Base-by-base conservation (phyloP, 805 yeast genomes). In the Wickerhamomyces pijperi region DNA sequence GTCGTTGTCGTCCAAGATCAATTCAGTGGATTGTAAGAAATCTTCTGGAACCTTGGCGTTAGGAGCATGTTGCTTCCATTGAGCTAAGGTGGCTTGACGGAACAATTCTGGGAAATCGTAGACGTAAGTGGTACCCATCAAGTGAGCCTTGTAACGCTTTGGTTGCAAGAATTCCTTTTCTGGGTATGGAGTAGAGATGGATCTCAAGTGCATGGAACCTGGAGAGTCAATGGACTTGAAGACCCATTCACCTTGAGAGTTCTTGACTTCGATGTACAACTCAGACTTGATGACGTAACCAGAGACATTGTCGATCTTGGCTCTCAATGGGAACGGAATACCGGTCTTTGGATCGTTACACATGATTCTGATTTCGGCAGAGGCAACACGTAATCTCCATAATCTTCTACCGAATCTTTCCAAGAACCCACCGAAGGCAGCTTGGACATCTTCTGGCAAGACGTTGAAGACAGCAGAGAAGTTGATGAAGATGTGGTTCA, bases 71-170 rank as follows among this genome's bases (percentile, higher is more conserved):
- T 73, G 74, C 60, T 80, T 79, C 99, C 99, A 92, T 62, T 78
- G 82, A 17, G 88, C 70, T 40, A 76, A 61, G 31, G 84, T 72
- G 31, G 96, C 94, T 67, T 92, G 97, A 55, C 88, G 84, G 82
- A 94, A 92, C 55, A 92, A 68, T 60, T 92, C 98, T 39, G 99
- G 98, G 92, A 92, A 94, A 64, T 92, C 99, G 56, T 94, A 92
- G 37, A 86, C 96, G 58, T 86, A 92, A 11, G 98, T 88, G 16
- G 99, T 92, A 47, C 98, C 98, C 88, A 92, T 82, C 54, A 85
- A 72, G 64, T 92, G 97, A 37, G 99, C 99, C 68, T 82, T 84
- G 71, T 94, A 94, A 67, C 99, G 86, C 65, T 92, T 92, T 53
- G 97, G 97, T 69, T 92, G 98, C 55, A 92, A 73, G 68, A 94